Evolutionary conservation across 805 yeast species (phyloP).

Genomic region (Candida patagonica): DNA sequence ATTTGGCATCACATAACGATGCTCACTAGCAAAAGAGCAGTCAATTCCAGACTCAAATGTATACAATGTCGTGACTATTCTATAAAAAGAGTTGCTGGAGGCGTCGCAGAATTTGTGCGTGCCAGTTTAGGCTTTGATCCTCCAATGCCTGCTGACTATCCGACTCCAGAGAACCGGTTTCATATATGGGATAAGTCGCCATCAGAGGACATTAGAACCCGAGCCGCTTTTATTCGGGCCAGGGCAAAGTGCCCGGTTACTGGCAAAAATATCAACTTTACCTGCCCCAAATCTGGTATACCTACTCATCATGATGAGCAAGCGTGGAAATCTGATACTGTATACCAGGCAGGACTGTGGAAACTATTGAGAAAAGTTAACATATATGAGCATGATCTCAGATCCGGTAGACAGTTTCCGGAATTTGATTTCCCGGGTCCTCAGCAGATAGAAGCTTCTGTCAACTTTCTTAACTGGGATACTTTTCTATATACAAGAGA

Average conservation of each 20-base stretch:
- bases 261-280: conserved; percentile 62
- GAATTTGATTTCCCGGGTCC: conserved; percentile 88
- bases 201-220: conserved; percentile 70
- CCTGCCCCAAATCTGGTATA: conserved; percentile 90
- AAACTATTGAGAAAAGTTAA: conserved; percentile 78
- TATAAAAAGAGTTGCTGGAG: conserved; percentile 9
- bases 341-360: conserved; percentile 61
- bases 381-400: conserved; percentile 86
- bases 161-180: conserved; percentile 64
- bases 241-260: conserved; percentile 90
- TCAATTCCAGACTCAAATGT: no score
- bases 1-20: no score
- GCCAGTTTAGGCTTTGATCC: conserved; percentile 49
- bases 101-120: conserved; percentile 15
- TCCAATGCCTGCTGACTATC: conserved; percentile 54
- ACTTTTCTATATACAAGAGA: conserved; percentile 85
- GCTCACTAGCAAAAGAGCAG: no score
- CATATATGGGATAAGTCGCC: conserved; percentile 93
- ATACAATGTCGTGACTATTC: no score
- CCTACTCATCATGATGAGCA: conserved; percentile 90
- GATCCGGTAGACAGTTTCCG: conserved; percentile 90
- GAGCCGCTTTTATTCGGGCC: conserved; percentile 86
- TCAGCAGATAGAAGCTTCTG: conserved; percentile 61
- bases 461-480: conserved; percentile 85
- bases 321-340: conserved; percentile 77